A percentile compares a stretch with the other conserved stretches of the same genome.
These are phyloP conservation scores for Sanghuangporus baumii DNA, from an alignment of 1,284 basidiomycete species.

Conservation along the genomic window DNA sequence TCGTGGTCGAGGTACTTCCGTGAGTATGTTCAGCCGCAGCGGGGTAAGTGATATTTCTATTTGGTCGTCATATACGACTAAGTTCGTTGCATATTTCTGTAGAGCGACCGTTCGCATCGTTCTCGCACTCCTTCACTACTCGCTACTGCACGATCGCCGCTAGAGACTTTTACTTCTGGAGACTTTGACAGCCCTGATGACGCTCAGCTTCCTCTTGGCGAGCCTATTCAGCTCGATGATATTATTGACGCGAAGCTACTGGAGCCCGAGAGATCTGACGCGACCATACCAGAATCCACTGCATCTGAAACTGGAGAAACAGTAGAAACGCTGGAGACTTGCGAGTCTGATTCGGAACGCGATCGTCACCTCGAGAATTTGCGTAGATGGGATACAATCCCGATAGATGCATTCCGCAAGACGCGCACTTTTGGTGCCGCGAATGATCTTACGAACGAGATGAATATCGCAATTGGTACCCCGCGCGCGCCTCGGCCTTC, in stretches of 20 bases:
- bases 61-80: conserved; percentile 1
- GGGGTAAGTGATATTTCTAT: conserved; percentile 11
- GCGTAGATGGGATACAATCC: conserved; percentile 68
- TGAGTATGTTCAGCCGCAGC: conserved; percentile 20
- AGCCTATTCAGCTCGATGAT: conserved; percentile 68
- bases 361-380: conserved; percentile 33
- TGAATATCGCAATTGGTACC: conserved; percentile 25
- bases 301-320: conserved; percentile 19
- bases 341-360: conserved; percentile 26
- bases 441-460: conserved; percentile 32
- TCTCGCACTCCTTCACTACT: conserved; percentile 24
- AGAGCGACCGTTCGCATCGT: conserved; percentile 28
- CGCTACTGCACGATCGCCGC: conserved; percentile 20
- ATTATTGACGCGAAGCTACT: conserved; percentile 73
- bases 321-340: conserved; percentile 18
- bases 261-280: conserved; percentile 44
- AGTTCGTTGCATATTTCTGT: conserved; percentile 30
- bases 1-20: conserved; percentile 14
- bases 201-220: conserved; percentile 33
- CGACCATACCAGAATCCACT: conserved; percentile 20
- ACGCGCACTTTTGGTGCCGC: conserved; percentile 43
- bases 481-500: conserved; percentile 24
- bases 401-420: conserved; percentile 67
- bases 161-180: conserved; percentile 24
- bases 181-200: conserved; percentile 31